A percentile compares a stretch with the other conserved stretches of the same genome.
Evolutionary conservation across 2,329 filamentous ascomycete species (phyloP).

Genomic region (Alternaria sp.): DNA sequence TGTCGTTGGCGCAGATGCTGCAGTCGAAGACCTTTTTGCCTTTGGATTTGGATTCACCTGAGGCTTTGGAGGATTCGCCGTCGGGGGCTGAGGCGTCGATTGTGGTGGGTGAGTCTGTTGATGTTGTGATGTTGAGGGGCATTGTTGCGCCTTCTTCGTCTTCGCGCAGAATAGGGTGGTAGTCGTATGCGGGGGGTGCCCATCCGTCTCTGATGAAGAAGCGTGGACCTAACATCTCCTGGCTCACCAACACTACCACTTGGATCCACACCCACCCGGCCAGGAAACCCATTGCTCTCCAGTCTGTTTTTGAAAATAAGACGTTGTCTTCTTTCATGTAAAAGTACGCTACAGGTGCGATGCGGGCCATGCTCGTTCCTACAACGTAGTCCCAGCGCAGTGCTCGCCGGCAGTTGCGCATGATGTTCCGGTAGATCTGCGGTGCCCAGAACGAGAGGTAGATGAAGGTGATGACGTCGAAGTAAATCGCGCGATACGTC

Average conservation of each 20-base stretch:
- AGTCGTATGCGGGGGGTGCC: slow-evolving; percentile 82
- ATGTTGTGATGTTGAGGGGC: slow-evolving; percentile 70
- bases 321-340: slow-evolving; percentile 81
- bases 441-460: slow-evolving; percentile 94
- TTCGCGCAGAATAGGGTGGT: slow-evolving; percentile 86
- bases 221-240: slow-evolving; percentile 86
- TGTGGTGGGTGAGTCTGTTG: slow-evolving; percentile 9
- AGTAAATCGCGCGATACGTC: slow-evolving; percentile 60
- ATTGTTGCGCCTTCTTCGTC: slow-evolving; percentile 79
- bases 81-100: slow-evolving; percentile 18
- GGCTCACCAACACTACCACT: slow-evolving; percentile 75
- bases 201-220: slow-evolving; percentile 77
- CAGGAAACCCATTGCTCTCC: slow-evolving; percentile 67
- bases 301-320: slow-evolving; percentile 75
- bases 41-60: slow-evolving; percentile 57
- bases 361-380: slow-evolving; percentile 78
- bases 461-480: slow-evolving; percentile 68
- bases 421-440: slow-evolving; percentile 87
- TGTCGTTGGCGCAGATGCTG: slow-evolving; percentile 89
- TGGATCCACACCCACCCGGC: slow-evolving; percentile 87
- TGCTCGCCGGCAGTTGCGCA: slow-evolving; percentile 89
- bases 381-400: slow-evolving; percentile 90
- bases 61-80: slow-evolving; percentile 22
- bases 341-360: slow-evolving; percentile 85
- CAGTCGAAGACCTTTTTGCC: slow-evolving; percentile 78